phyloP scores from a whole-genome alignment of 139 green algal species.

The Tetraselmis chui region DNA sequence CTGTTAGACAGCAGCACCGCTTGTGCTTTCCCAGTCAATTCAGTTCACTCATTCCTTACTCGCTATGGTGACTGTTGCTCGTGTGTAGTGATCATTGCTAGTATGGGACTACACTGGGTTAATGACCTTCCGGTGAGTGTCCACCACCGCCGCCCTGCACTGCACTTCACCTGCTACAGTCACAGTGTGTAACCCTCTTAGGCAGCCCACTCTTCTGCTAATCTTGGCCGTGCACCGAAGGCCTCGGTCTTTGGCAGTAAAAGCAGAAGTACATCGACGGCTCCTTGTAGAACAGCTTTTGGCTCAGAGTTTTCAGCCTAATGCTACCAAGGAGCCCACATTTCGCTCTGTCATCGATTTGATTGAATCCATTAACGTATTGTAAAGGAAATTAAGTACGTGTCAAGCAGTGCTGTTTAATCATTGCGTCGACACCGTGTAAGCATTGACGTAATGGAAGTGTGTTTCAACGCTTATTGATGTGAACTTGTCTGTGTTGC shows the following conservation, averaged over 20 bases:
- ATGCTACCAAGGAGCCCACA: neutral
- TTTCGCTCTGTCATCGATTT: too few relatives aligned
- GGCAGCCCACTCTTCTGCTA: neutral
- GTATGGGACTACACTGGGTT: conserved; percentile 73
- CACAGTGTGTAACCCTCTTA: neutral
- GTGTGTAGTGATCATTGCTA: conserved; percentile 56
- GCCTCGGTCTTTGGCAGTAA: conserved; percentile 15
- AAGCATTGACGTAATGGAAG: too few relatives aligned
- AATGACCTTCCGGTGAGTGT: conserved; percentile 69
- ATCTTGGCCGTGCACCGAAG: conserved; percentile 8
- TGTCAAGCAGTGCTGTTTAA: neutral
- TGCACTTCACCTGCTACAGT: neutral
- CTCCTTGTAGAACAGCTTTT: neutral
- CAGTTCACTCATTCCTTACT: neutral
- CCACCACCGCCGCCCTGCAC: neutral
- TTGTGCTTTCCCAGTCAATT: conserved; percentile 12
- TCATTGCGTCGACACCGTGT: neutral
- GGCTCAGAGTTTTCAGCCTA: neutral
- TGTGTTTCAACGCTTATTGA: too few relatives aligned
- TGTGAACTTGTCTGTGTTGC: too few relatives aligned
- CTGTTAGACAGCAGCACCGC: too few relatives aligned
- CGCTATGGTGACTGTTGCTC: neutral
- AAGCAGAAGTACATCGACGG: conserved; percentile 27
- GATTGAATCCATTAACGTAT: too few relatives aligned
- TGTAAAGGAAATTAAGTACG: too few relatives aligned